Evolutionary conservation across 2,329 filamentous ascomycete genomes (phyloP).

Genomic region (Penicillium olsonii): DNA sequence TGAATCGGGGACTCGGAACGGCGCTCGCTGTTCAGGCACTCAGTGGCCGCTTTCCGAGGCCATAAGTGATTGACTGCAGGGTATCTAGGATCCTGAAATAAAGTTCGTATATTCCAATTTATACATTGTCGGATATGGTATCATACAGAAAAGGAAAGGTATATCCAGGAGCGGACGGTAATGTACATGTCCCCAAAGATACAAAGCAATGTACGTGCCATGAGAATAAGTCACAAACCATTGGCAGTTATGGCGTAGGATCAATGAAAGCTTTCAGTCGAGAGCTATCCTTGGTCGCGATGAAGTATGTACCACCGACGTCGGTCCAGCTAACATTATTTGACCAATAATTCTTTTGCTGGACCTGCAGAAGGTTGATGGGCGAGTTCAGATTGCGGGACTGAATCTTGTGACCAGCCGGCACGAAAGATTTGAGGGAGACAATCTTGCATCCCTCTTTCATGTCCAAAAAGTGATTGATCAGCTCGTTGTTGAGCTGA

Average conservation of each 20-base stretch:
- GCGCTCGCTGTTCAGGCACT: too few relatives aligned
- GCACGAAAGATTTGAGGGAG: conserved; percentile 88
- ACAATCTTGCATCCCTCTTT: conserved; percentile 89
- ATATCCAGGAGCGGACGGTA: conserved; percentile 22
- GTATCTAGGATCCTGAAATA: too few relatives aligned
- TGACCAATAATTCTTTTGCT: conserved; percentile 69
- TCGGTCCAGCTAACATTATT: conserved; percentile 86
- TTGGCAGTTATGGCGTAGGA: conserved; percentile 29
- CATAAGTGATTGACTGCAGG: too few relatives aligned
- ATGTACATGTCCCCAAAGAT: conserved; percentile 17
- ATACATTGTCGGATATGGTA: conserved; percentile 18
- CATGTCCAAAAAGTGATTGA: conserved; percentile 88
- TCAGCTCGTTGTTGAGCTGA: conserved; percentile 78
- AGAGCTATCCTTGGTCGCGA: conserved; percentile 73
- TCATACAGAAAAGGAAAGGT: conserved; percentile 19
- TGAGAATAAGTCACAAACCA: conserved; percentile 4
- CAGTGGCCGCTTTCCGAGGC: too few relatives aligned
- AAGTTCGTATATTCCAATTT: conserved; percentile 1
- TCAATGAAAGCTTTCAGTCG: conserved; percentile 54
- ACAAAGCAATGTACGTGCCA: conserved; percentile 9
- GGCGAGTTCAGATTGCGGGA: conserved; percentile 76
- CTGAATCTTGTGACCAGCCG: conserved; percentile 73
- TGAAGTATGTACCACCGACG: conserved; percentile 79
- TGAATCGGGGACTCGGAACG: too few relatives aligned
- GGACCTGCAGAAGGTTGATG: conserved; percentile 76